Conservation (phyloP, 148 eudicot species). For the Amaranthus hypochondriacus region DNA sequence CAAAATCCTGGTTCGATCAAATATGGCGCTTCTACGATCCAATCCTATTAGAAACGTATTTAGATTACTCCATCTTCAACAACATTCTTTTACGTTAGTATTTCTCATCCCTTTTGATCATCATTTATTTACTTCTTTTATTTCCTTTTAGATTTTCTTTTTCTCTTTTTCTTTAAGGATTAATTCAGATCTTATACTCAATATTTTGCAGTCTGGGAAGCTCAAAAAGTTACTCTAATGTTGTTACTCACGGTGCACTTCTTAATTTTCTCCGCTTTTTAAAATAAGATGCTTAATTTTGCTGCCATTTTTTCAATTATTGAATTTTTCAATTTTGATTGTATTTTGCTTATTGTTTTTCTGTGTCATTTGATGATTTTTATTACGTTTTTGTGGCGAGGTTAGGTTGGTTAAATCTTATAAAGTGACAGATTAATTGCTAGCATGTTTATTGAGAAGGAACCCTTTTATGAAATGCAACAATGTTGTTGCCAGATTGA, state of each 20-base stretch:
- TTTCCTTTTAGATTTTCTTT: background rate
- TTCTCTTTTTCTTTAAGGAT: background rate
- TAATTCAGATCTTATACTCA: background rate
- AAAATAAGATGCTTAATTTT: background rate
- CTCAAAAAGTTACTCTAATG: conserved; percentile 39
- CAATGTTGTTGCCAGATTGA: background rate
- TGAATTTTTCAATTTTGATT: background rate
- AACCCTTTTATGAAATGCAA: background rate
- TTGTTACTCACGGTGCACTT: conserved; percentile 24
- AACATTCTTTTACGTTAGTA: conserved; percentile 16
- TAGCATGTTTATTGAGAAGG: background rate
- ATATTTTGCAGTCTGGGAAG: conserved; percentile 40
- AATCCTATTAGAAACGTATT: conserved; percentile 12
- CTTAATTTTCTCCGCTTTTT: background rate
- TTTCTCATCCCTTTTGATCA: background rate
- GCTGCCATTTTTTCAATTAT: background rate
- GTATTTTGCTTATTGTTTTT: background rate
- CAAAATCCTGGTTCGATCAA: background rate
- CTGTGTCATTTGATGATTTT: background rate
- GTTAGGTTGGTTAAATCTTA: background rate
- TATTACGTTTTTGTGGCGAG: background rate
- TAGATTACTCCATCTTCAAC: conserved; percentile 14
- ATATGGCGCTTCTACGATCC: conserved; percentile 29
- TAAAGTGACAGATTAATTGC: background rate
- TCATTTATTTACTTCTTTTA: background rate